Evolutionary conservation across 345 rosid species (phyloP).

Genomic region (Aquilaria yunnanensis): DNA sequence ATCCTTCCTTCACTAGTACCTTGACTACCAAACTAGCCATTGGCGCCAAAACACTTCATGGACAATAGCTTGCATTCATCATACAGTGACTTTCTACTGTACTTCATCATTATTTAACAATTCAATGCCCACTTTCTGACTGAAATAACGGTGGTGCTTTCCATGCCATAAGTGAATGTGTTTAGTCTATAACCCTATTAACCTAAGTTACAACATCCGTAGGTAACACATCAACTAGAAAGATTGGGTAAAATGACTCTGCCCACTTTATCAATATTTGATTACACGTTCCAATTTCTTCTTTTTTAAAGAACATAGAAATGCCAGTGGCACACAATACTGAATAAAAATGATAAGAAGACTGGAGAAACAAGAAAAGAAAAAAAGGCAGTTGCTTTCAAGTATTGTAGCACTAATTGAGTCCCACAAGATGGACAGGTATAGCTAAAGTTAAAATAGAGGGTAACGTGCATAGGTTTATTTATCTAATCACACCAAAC

Average conservation of each 20-base stretch:
- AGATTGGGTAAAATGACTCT: background rate
- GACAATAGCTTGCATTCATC: constrained; percentile 45
- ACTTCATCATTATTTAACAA: constrained; percentile 48
- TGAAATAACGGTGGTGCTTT: constrained; percentile 27
- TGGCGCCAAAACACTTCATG: constrained; percentile 72
- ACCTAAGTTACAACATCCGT: constrained; percentile 12
- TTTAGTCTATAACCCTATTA: constrained; percentile 49
- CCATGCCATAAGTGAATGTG: constrained; percentile 66
- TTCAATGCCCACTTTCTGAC: constrained; percentile 51
- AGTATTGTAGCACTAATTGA: no score
- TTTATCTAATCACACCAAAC: no score
- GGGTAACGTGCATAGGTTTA: no score
- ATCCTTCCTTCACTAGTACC: constrained; percentile 64
- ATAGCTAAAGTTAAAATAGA: no score
- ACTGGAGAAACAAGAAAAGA: no score
- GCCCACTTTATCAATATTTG: background rate
- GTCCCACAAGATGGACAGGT: no score
- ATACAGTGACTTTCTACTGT: constrained; percentile 40
- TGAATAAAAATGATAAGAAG: no score
- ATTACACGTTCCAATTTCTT: background rate
- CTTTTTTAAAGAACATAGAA: no score
- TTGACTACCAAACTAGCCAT: constrained; percentile 30
- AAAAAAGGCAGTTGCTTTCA: no score
- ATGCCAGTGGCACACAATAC: no score
- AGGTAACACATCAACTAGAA: constrained; percentile 8